Evolutionary conservation across 495 filamentous ascomycete species (phyloP).

Genomic region (Penicillium steckii): DNA sequence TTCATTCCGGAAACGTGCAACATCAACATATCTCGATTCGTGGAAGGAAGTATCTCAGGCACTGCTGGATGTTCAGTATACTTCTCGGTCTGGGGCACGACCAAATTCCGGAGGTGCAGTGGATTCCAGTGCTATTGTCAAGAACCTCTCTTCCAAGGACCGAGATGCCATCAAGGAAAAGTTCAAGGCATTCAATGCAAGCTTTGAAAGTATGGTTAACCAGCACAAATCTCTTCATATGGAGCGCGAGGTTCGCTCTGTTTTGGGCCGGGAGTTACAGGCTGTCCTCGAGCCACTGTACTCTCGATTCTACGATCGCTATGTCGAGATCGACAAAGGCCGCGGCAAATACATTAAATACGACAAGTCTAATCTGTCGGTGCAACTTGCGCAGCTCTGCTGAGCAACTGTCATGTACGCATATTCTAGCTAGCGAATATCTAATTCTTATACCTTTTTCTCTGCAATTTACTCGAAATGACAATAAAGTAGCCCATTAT

Average conservation of each 20-base stretch:
- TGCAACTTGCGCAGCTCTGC: conserved; percentile 43
- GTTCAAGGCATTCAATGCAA: conserved; percentile 85
- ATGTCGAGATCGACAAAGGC: conserved; percentile 96
- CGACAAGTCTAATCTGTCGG: conserved; percentile 66
- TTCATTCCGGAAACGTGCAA: conserved; percentile 81
- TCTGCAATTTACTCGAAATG: too few relatives aligned
- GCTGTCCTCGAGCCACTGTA: conserved; percentile 92
- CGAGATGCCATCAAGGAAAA: conserved; percentile 96
- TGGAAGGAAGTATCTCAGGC: conserved; percentile 85
- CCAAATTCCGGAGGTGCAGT: conserved; percentile 66
- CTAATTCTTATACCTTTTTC: not conserved
- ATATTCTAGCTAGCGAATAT: not conserved
- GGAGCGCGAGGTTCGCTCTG: conserved; percentile 82
- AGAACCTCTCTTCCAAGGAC: conserved; percentile 79
- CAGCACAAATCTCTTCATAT: conserved; percentile 78
- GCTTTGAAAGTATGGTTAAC: conserved; percentile 82
- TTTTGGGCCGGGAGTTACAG: conserved; percentile 79
- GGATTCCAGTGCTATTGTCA: conserved; percentile 78
- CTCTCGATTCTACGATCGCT: conserved; percentile 92
- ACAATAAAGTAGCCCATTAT: too few relatives aligned
- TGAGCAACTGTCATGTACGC: conserved; percentile 4
- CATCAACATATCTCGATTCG: conserved; percentile 76
- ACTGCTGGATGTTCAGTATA: conserved; percentile 91
- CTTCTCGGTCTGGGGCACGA: conserved; percentile 60
- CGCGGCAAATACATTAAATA: conserved; percentile 97